Percentiles rank a stretch among this genome's conserved stretches.
Evolutionary conservation across 2,329 filamentous ascomycete species (phyloP).

Genomic region (Clonostachys sp.): DNA sequence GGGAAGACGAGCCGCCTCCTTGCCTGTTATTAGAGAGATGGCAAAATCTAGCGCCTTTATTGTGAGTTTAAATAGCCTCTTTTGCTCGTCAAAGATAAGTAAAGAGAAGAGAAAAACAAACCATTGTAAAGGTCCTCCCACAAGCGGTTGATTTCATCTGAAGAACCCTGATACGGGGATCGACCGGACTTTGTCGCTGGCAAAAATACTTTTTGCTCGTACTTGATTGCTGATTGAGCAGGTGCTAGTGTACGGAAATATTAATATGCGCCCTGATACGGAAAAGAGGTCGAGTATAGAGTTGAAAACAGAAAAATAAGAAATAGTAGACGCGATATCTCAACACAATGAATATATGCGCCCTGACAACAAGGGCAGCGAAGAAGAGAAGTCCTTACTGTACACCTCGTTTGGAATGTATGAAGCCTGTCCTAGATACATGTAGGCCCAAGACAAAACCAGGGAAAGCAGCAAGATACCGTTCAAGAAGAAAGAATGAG

Average conservation of each 20-base stretch:
- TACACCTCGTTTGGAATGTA: too few species aligned
- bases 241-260: slow-evolving; percentile 26
- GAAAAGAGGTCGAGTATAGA: too few species aligned
- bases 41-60: slow-evolving; percentile 29
- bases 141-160: slow-evolving; percentile 46
- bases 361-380: too few species aligned
- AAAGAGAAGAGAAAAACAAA: not conserved
- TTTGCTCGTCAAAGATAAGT: not conserved
- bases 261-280: too few species aligned
- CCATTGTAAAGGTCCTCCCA: slow-evolving; percentile 45
- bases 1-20: slow-evolving; percentile 47
- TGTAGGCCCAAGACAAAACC: too few species aligned
- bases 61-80: not conserved
- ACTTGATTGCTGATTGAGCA: slow-evolving; percentile 38
- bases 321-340: too few species aligned
- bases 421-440: too few species aligned
- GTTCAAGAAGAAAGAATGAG: too few species aligned
- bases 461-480: too few species aligned
- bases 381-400: too few species aligned
- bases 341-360: too few species aligned
- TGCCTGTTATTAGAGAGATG: slow-evolving; percentile 51
- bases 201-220: slow-evolving; percentile 43
- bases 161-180: slow-evolving; percentile 48
- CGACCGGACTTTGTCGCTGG: slow-evolving; percentile 33
- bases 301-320: too few species aligned